A percentile compares a stretch with the other conserved stretches of the same genome.
These are phyloP conservation scores for Moringa oleifera DNA, from an alignment of 345 rosid genomes.

Conservation along the genomic window DNA sequence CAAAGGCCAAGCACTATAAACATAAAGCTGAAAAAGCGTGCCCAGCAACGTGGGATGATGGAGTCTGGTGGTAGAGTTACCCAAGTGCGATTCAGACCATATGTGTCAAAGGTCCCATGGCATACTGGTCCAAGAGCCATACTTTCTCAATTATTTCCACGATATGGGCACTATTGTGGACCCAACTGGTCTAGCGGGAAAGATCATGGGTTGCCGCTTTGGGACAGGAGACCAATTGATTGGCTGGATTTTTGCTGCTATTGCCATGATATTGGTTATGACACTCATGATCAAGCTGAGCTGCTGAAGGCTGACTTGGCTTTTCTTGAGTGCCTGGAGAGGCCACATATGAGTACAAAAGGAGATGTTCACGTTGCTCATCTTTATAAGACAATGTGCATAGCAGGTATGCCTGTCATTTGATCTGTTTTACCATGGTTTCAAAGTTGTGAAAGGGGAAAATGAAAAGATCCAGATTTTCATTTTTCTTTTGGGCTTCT, in stretches of 20 bases:
- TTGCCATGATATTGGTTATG: slow-evolving; percentile 97
- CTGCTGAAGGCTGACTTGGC: slow-evolving; percentile 80
- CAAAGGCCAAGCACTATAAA: slow-evolving; percentile 54
- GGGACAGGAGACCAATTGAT: slow-evolving; percentile 96
- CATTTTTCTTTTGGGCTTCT: background rate
- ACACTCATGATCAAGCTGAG: slow-evolving; percentile 80
- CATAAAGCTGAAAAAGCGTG: slow-evolving; percentile 50
- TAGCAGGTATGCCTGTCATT: slow-evolving; percentile 45
- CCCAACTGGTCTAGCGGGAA: slow-evolving; percentile 99
- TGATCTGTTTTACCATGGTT: background rate
- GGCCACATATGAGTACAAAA: slow-evolving; percentile 39
- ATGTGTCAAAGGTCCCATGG: slow-evolving; percentile 94
- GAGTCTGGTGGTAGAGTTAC: slow-evolving; percentile 18
- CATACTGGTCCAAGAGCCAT: slow-evolving; percentile 84
- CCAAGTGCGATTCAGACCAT: slow-evolving; percentile 74
- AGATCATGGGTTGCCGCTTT: slow-evolving; percentile 65
- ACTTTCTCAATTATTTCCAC: slow-evolving; percentile 87
- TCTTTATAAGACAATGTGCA: slow-evolving; percentile 85
- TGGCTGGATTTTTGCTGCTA: slow-evolving; percentile 97
- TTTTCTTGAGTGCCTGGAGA: slow-evolving; percentile 92
- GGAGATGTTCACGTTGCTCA: slow-evolving; percentile 69
- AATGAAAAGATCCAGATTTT: background rate
- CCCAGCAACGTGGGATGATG: slow-evolving; percentile 21
- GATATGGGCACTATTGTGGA: slow-evolving; percentile 95
- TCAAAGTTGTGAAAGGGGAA: background rate